Base-by-base conservation (phyloP, 2,329 filamentous ascomycete species). In the Alternaria viburni region DNA sequence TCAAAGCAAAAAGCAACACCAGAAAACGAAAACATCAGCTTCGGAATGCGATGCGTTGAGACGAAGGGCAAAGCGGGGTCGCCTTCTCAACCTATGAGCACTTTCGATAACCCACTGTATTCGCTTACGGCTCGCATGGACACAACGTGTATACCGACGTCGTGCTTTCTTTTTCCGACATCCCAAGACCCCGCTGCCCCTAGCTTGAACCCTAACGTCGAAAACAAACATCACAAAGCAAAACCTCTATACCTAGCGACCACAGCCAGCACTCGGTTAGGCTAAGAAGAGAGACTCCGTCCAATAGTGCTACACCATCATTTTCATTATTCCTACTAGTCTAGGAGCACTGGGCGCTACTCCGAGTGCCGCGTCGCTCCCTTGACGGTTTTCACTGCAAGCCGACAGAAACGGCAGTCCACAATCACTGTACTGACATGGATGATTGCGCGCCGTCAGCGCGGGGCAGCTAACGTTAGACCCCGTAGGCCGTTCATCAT, bases 191-290 rank as follows among this genome's bases (percentile, higher is more conserved):
- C 49, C 49, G 49, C 49, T 9, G 30, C 13, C 5, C 36, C 30
- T 52, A 52, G 49, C 19, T 19, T 41, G 49, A 36, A n/a, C 49
- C 19, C 28, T 25, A 52, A 8, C 13, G 4, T 5, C 5, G 8
- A 52, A 52, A 52, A 52, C 49, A 41, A 52, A 52, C 9, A 36
- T 11, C 28, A 52, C 49, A 52, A 52, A 52, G 49, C 49, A 52
- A 52, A 52, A 28, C 23, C 5, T 21, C 2, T 41, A 9, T 17
- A 25, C 17, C 17, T 23, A 9, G 49, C 5, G 8, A 21, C 21
- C 12, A 36, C 4, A 2, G 1, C 13, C 36, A 4, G 4, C 9
- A 7, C 30, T 52, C 49, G 30, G 9, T 52, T 41, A 25, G 30
- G 5, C 49, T 3, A 23, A 25, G 13, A 21, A 11, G 28, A 19